Conservation (phyloP, 805 yeast genomes). For the Diddensiella santjacobensis region DNA sequence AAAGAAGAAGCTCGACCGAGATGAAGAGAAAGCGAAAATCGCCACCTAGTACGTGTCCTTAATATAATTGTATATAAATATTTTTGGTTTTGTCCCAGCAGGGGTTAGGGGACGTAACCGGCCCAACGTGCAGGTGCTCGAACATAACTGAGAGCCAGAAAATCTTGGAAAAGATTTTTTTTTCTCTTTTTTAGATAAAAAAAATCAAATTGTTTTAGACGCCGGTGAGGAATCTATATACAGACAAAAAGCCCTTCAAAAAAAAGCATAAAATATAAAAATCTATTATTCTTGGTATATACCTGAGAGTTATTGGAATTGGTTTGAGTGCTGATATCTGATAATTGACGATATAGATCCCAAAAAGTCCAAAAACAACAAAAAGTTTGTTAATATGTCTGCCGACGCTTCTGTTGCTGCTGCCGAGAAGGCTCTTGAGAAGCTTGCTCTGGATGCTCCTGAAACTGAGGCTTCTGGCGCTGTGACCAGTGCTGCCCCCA, state of each 20-base stretch:
- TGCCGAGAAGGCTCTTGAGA: slow-evolving; percentile 36
- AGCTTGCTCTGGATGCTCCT: slow-evolving; percentile 29
- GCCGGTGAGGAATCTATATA: slow-evolving; percentile 1
- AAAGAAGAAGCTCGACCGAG: slow-evolving; percentile 14
- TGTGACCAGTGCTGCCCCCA: slow-evolving; percentile 58
- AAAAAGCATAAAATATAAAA: slow-evolving; percentile 6
- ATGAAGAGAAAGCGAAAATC: too few species aligned
- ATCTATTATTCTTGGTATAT: slow-evolving; percentile 2
- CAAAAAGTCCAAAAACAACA: slow-evolving; percentile 4
- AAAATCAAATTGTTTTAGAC: too few species aligned
- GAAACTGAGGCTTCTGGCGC: slow-evolving; percentile 26
- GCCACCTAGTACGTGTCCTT: neutral
- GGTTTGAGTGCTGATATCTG: neutral
- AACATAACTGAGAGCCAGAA: too few species aligned
- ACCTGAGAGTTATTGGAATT: neutral
- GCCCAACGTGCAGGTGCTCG: too few species aligned
- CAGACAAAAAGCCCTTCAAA: slow-evolving; percentile 3
- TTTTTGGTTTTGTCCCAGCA: neutral
- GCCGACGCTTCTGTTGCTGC: slow-evolving; percentile 35
- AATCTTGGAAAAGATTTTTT: too few species aligned
- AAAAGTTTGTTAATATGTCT: slow-evolving; percentile 19
- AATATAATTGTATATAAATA: too few species aligned
- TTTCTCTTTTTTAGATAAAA: too few species aligned
- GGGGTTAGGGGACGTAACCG: too few species aligned
- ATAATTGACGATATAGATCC: neutral